Conservation (phyloP, 208 protist species). For the Leishmania tarentolae region DNA sequence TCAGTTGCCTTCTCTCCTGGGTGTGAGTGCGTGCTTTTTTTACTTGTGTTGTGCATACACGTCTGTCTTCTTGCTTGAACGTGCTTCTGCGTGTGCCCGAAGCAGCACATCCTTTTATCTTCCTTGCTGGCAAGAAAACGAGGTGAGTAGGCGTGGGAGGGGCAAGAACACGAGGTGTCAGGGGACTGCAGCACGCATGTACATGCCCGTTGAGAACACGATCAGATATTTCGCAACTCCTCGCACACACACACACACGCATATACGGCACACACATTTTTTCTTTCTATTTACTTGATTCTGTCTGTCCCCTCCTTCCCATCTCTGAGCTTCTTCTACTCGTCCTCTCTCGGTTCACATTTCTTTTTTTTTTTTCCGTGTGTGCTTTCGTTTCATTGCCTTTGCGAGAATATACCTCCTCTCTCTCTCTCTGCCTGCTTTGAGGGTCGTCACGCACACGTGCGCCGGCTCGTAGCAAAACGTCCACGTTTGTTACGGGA, state of each 20-base stretch:
- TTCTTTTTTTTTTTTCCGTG: conserved; percentile 9
- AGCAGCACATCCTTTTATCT: conserved; percentile 11
- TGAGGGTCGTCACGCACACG: neutral
- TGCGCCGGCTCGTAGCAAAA: neutral
- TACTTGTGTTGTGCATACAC: neutral
- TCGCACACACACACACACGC: neutral
- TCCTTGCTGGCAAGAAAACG: neutral
- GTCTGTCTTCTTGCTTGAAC: neutral
- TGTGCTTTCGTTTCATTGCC: neutral
- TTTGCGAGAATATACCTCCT: neutral
- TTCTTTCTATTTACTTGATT: neutral
- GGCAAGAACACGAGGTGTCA: neutral
- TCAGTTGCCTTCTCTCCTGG: neutral
- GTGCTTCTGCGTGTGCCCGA: neutral
- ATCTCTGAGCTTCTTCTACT: neutral
- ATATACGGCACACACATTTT: neutral
- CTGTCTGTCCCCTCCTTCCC: neutral
- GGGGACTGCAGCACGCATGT: neutral
- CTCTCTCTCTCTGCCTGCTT: neutral
- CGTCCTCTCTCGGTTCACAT: neutral
- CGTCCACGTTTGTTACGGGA: too few relatives aligned
- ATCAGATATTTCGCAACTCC: neutral
- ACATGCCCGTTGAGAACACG: neutral
- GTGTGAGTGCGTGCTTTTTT: neutral
- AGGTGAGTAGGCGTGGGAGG: neutral